Base-by-base conservation (phyloP, 2,329 filamentous ascomycete species). In the Pestalotiopsis sp. region DNA sequence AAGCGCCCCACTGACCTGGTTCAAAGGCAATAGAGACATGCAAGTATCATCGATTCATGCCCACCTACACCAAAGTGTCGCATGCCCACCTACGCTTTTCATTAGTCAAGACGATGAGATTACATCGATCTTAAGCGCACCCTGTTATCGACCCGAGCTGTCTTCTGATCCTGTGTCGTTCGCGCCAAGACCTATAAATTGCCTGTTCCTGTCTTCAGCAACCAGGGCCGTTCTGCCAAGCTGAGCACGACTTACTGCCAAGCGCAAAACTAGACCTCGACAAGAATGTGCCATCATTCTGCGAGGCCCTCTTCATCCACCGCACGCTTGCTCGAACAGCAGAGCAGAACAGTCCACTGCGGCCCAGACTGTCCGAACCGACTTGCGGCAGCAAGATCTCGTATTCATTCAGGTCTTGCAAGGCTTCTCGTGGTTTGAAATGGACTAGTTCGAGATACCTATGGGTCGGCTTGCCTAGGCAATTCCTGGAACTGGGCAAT, bases 231-330 rank as follows among this genome's bases (percentile, higher is more conserved):
- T 56, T 58, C 27, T 57, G 63, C 63, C 63, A 66, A 66, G 63
- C 63, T 56, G 36, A 66, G 52, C 63, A 66, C 63, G 63, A 49
- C 63, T 65, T 66, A 17, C 31, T 66, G 63, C 63, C 63, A 66
- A 66, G 63, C 63, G n/a, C 49, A 66, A 36, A 76, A 71, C 76
- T 77, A 77, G 64, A 69, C 76, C 74, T 65, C 73, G 75, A 77
- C 70, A 72, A 77, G 76, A 77, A 77, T 77, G 76, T 77, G 74
- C 67, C 68, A 76, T 74, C 65, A 66, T 71, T 67, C 59, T 71
- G 66, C 71, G 17, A 58, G 59, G 58, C 66, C 65, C 12, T 27
- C 13, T 20, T n/a, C 39, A 59, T 56, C 13, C 59, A 58, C 61
- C 23, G 36, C 49, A 67, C 59, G 36, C 41, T 56, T 27, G n/a